Base-by-base conservation (phyloP, 192 early-diverging fungal species). In the Dissophora globulifera region DNA sequence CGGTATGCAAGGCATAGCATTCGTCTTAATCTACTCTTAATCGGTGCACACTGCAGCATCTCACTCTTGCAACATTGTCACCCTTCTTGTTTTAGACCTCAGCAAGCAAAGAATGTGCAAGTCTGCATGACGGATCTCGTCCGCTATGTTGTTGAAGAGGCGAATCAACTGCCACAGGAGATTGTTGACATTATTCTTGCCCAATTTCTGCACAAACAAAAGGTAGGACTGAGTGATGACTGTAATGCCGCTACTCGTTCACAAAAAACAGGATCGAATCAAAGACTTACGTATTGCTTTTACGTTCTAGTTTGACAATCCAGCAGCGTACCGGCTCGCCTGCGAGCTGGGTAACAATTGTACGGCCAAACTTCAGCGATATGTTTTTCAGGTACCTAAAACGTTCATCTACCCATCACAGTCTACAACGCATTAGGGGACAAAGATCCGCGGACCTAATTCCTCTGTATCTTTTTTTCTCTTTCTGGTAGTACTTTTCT, bases 321-420 rank as follows among this genome's bases (percentile, higher is more conserved):
- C 83, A 12, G 82, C 90, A 16, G 87, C 90, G 3, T 84, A 89
- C 71, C 82, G 90, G 68, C 79, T 99, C 66, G 94, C 96, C 7
- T 78, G 90, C 27, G 95, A 95, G 52, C 72, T 98, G 38, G 95
- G 92, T 56, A 91, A 85, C 29, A 72, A 67, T 12, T 84, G 87
- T 41, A 81, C 93, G 0, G 95, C 95, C 31, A 80, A 88, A 2
- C 86, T 99, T 30, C 97, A 99, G 76, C 85, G 92, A 64, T 96
- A 96, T 74, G 87, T 98, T 13, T 96, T 90, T 60, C 93, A 95
- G 79, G 87, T 89, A 68, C 19, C 19, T 8, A n/a, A 7, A 46
- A 58, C 19, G 15, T 11, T 26, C 43, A 47, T 17, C 46, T 38
- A n/a, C n/a, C n/a, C n/a, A n/a, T n/a, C n/a, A n/a, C n/a, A n/a